Percentiles rank a stretch among this genome's conserved stretches.
Conservation (phyloP, 1,139 yeast species). For the Candida dubliniensis region DNA sequence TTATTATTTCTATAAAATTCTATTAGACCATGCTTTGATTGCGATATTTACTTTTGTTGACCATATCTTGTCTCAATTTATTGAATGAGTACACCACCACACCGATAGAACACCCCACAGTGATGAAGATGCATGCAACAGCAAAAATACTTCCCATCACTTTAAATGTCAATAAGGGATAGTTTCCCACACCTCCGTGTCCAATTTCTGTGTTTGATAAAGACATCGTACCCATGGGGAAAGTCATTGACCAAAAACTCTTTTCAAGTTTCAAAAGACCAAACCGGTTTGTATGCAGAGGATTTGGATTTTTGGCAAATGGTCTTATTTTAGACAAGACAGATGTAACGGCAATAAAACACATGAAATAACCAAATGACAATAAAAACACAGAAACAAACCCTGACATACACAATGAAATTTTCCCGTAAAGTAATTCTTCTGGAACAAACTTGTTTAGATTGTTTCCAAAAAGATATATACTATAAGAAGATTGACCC, state of each 20-base stretch:
- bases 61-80: slow-evolving; percentile 7
- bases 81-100: slow-evolving; percentile 17
- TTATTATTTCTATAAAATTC: background rate
- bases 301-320: slow-evolving; percentile 24
- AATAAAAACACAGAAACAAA: slow-evolving; percentile 49
- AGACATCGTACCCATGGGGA: slow-evolving; percentile 86
- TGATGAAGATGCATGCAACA: slow-evolving; percentile 30
- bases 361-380: slow-evolving; percentile 64
- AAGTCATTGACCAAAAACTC: slow-evolving; percentile 85
- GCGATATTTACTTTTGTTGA: slow-evolving; percentile 1
- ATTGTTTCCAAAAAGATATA: slow-evolving; percentile 55
- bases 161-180: slow-evolving; percentile 49
- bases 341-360: slow-evolving; percentile 52
- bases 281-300: slow-evolving; percentile 13
- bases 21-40: slow-evolving; percentile 9
- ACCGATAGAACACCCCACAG: slow-evolving; percentile 33
- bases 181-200: slow-evolving; percentile 34
- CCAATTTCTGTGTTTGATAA: slow-evolving; percentile 57
- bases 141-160: slow-evolving; percentile 66
- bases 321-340: slow-evolving; percentile 38
- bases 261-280: slow-evolving; percentile 23
- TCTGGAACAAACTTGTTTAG: slow-evolving; percentile 18
- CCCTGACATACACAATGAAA: slow-evolving; percentile 18
- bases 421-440: slow-evolving; percentile 19
- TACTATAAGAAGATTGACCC: slow-evolving; percentile 81